Evolutionary conservation across 192 early-diverging fungal genomes (phyloP).

Genomic region (Coemansia sp.): DNA sequence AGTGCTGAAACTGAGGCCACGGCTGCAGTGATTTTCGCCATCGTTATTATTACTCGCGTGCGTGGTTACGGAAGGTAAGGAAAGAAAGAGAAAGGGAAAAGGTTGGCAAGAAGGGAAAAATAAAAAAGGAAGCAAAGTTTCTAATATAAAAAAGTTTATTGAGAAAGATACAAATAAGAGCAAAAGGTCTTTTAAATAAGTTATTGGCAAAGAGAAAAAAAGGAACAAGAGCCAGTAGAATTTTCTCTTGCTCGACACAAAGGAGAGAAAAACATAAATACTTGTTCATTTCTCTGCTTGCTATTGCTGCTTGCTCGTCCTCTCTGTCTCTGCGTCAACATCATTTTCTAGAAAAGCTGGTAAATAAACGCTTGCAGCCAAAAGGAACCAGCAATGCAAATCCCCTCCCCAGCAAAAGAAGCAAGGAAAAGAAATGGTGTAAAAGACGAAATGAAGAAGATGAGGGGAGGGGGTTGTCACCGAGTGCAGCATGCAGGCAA

Average conservation of each 20-base stretch:
- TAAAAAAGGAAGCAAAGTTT: neutral
- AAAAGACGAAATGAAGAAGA: neutral
- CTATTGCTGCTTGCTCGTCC: neutral
- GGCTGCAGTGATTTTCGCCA: constrained; percentile 14
- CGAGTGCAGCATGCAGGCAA: neutral
- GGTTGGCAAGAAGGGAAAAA: neutral
- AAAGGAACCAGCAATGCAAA: too few relatives aligned
- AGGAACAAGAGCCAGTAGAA: neutral
- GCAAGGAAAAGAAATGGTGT: neutral
- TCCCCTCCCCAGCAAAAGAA: neutral
- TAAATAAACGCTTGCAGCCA: neutral
- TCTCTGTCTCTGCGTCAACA: neutral
- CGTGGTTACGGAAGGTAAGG: neutral
- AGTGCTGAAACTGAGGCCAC: constrained; percentile 8
- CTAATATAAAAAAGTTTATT: neutral
- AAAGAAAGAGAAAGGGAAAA: constrained; percentile 1
- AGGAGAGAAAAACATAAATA: too few relatives aligned
- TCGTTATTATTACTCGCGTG: neutral
- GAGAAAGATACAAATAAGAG: too few relatives aligned
- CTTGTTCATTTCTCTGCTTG: neutral
- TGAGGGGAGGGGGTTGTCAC: neutral
- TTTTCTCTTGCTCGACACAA: too few relatives aligned
- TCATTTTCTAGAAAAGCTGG: too few relatives aligned
- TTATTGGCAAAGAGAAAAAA: neutral
- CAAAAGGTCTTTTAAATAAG: too few relatives aligned